These are phyloP conservation scores for Anisodus tanguticus DNA, from an alignment of 257 asterid genomes.

Conservation along the genomic window DNA sequence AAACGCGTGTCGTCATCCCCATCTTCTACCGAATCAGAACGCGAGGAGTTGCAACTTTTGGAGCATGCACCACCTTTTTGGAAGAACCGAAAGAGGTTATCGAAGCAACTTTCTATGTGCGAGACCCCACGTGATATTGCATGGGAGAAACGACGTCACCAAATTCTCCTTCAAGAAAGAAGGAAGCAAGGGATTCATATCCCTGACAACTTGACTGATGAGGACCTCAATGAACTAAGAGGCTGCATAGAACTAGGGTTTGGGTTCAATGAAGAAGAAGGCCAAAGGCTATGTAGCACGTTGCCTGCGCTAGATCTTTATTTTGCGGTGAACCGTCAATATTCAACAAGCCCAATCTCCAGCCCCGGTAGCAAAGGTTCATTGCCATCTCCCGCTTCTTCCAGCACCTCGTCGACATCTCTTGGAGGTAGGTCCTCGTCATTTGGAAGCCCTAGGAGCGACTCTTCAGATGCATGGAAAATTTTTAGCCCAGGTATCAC, in stretches of 20 bases:
- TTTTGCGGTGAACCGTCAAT: slow-evolving; percentile 70
- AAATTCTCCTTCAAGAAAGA: slow-evolving; percentile 43
- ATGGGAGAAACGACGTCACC: slow-evolving; percentile 78
- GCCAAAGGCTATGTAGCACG: slow-evolving; percentile 62
- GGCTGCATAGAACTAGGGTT: slow-evolving; percentile 86
- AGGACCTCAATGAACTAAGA: slow-evolving; percentile 74
- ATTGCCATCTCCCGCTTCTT: not conserved
- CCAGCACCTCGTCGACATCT: slow-evolving; percentile 19
- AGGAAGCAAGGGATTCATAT: slow-evolving; percentile 44
- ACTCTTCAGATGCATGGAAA: slow-evolving; percentile 34
- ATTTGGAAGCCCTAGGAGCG: slow-evolving; percentile 36
- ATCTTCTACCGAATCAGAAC: slow-evolving; percentile 44
- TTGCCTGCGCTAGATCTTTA: slow-evolving; percentile 83
- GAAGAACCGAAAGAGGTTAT: slow-evolving; percentile 49
- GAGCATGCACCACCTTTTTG: slow-evolving; percentile 76
- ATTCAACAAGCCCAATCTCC: slow-evolving; percentile 50
- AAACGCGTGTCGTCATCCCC: slow-evolving; percentile 24
- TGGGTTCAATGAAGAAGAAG: slow-evolving; percentile 76
- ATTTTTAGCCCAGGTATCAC: slow-evolving; percentile 40
- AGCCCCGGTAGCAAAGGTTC: slow-evolving; percentile 48
- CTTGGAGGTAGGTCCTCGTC: slow-evolving; percentile 41
- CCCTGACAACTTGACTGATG: slow-evolving; percentile 57
- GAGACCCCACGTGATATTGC: slow-evolving; percentile 67
- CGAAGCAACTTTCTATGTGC: slow-evolving; percentile 79
- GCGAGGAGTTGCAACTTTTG: slow-evolving; percentile 64